Evolutionary conservation across 179 eudicot species (phyloP).

Genomic region (Carnegiea gigantea): DNA sequence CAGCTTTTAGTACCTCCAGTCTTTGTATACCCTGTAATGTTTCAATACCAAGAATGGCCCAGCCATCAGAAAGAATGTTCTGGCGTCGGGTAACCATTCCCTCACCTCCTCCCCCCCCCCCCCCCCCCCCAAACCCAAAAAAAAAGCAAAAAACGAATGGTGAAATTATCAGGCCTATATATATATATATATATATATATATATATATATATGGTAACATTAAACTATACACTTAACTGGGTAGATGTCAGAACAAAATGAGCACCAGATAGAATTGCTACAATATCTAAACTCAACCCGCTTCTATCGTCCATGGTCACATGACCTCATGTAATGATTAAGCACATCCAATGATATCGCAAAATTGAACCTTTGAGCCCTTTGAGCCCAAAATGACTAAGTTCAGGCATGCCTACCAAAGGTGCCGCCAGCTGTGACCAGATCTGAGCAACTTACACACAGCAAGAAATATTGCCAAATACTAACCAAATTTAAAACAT

Average conservation of each 20-base stretch:
- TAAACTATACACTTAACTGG: too few species aligned
- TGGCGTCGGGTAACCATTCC: too few species aligned
- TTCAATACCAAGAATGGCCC: too few species aligned
- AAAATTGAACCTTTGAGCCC: slow-evolving; percentile 14
- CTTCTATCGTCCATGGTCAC: not conserved
- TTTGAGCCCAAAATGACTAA: not conserved
- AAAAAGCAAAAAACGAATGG: too few species aligned
- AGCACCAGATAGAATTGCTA: not conserved
- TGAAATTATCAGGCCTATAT: too few species aligned
- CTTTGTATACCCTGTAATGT: too few species aligned
- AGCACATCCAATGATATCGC: slow-evolving; percentile 7
- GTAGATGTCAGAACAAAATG: not conserved
- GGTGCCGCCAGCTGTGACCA: not conserved
- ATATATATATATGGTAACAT: too few species aligned
- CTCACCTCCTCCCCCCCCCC: too few species aligned
- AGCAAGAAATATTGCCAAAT: not conserved
- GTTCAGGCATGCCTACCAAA: not conserved
- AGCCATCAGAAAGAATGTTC: too few species aligned
- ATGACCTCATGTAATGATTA: slow-evolving; percentile 18
- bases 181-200: too few species aligned
- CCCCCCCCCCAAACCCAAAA: too few species aligned
- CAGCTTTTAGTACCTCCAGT: too few species aligned
- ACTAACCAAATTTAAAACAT: not conserved
- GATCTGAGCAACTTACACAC: not conserved
- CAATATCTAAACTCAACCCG: not conserved